A percentile compares a stretch with the other conserved stretches of the same genome.
phyloP scores from a whole-genome alignment of 2,329 filamentous ascomycete genomes.

The Beauveria scarabaeidicola region DNA sequence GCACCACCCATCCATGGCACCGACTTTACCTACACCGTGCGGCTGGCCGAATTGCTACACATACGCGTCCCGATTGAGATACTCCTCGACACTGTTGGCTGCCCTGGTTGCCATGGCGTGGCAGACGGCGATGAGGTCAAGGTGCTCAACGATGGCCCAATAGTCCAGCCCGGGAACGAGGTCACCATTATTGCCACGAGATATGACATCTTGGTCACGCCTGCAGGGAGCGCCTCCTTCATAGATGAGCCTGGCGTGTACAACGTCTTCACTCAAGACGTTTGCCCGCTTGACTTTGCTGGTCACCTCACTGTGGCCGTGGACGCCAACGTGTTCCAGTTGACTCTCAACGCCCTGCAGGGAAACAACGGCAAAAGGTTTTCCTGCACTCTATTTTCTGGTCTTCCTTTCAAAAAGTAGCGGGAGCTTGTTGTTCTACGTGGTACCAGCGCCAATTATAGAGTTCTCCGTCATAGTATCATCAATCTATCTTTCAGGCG shows the following conservation, averaged over 20 bases:
- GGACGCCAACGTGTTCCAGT: conserved; percentile 12
- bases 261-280: conserved; percentile 13
- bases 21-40: conserved; percentile 6
- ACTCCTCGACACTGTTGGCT: conserved; percentile 11
- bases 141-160: conserved; percentile 12
- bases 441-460: too few species aligned
- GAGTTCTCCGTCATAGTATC: too few species aligned
- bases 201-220: conserved; percentile 13
- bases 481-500: too few species aligned
- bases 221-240: conserved; percentile 4
- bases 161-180: conserved; percentile 13
- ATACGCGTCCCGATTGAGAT: neutral
- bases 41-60: neutral
- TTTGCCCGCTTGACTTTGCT: conserved; percentile 13
- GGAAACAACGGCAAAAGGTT: conserved; percentile 7
- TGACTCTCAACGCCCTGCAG: conserved; percentile 12
- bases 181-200: conserved; percentile 13
- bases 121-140: conserved; percentile 9
- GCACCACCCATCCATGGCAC: conserved; percentile 16
- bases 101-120: conserved; percentile 13
- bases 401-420: neutral
- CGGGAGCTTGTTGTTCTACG: neutral
- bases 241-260: conserved; percentile 13
- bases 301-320: conserved; percentile 13
- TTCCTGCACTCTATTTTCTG: neutral